These are phyloP conservation scores for Tympanopsis confertula DNA, from an alignment of 2,329 filamentous ascomycete genomes.

Conservation along the genomic window DNA sequence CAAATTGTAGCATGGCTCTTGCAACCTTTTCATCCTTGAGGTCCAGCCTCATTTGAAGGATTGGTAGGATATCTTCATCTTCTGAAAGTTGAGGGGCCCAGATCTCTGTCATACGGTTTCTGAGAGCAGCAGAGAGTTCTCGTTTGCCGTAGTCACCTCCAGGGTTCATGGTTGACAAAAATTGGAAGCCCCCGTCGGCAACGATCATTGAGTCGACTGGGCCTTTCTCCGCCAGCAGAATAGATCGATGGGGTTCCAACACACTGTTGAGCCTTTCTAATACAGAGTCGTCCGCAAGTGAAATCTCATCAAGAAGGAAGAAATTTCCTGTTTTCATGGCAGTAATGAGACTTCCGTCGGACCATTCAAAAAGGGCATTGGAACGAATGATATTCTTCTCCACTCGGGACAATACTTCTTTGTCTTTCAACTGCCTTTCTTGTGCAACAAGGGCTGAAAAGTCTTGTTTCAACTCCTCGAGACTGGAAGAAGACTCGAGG, in stretches of 20 bases:
- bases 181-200: slow-evolving; percentile 74
- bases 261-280: slow-evolving; percentile 93
- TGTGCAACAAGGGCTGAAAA: slow-evolving; percentile 42
- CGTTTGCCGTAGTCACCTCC: slow-evolving; percentile 97
- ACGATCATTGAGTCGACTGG: slow-evolving; percentile 61
- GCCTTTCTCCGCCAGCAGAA: slow-evolving; percentile 89
- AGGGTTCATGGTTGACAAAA: slow-evolving; percentile 97
- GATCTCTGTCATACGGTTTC: slow-evolving; percentile 96
- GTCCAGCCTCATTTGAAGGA: slow-evolving; percentile 66
- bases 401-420: slow-evolving; percentile 33
- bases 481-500: slow-evolving; percentile 23
- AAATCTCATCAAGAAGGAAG: slow-evolving; percentile 95
- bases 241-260: slow-evolving; percentile 73
- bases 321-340: slow-evolving; percentile 84
- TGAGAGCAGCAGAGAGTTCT: slow-evolving; percentile 84
- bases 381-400: slow-evolving; percentile 43
- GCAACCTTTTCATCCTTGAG: slow-evolving; percentile 44
- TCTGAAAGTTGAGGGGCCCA: slow-evolving; percentile 89
- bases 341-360: slow-evolving; percentile 82
- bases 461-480: slow-evolving; percentile 43
- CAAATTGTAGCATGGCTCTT: slow-evolving; percentile 68
- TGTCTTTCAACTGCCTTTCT: slow-evolving; percentile 31
- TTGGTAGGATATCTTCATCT: slow-evolving; percentile 74
- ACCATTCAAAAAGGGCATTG: slow-evolving; percentile 91
- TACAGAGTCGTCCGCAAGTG: slow-evolving; percentile 92